Evolutionary conservation across 192 early-diverging fungal genomes (phyloP), one percentile per base, ranked within the genome.

Genomic region (Coemansia sp.): DNA sequence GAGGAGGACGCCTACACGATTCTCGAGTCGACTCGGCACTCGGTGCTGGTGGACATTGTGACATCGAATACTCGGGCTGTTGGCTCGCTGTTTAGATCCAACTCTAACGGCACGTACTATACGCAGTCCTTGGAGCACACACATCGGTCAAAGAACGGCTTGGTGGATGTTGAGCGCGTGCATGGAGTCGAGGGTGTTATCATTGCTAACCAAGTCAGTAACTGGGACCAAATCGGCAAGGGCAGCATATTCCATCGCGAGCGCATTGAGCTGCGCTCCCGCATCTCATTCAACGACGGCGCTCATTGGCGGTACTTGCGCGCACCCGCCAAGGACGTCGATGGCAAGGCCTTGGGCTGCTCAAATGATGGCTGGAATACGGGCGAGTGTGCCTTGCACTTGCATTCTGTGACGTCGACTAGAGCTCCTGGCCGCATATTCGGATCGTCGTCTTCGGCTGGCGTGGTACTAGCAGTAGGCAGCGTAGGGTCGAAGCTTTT

Each of bases 391-490:
- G 84, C 88, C 5, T 79, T 98, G 61, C 94, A 95, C 67, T 76
- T 98, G 23, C 94, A 95, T 69, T 94, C 92, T 8, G 83, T 93
- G 13, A 95, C 93, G 0, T 81, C 84, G 2, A 70, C 81, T 5
- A 84, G 84, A 33, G 86, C 91, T 48, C 65, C 84, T 21, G 93
- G 93, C 6, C 83, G 83, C 11, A 83, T 95, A 8, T 94, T 92
- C 69, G 90, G 90, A 20, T 85, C 89, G 1, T 64, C 75, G 16
- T 77, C 87, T 6, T 88, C 94, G 38, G 86, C 93, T 7, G 96
- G 96, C 50, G 79, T 94, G 10, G 70, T 97, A n/a, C 70, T 96
- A 82, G 96, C 93, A 36, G 93, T 97, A 20, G 96, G 96, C 20
- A 92, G 81, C 61, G 95, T 94, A 10, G 94, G 95, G 21, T 33